A percentile compares a stretch with the other conserved stretches of the same genome.
Evolutionary conservation across 371 early-diverging fungal genomes (phyloP).

Genomic region (Chytridiales sp.): DNA sequence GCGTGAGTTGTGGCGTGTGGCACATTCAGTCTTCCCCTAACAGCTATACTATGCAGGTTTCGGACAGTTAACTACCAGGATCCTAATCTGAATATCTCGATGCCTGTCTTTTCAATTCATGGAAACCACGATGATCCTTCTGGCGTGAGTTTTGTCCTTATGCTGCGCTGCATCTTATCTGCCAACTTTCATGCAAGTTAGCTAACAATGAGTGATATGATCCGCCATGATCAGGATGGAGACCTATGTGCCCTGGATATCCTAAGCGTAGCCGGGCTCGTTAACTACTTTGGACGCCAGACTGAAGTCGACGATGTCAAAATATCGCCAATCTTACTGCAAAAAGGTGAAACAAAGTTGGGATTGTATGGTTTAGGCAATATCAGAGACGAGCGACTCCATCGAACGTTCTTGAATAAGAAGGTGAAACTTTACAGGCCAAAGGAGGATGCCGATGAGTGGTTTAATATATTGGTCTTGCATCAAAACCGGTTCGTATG

Average conservation of each 20-base stretch:
- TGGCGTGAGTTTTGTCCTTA: constrained; percentile 56
- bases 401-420: constrained; percentile 76
- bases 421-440: constrained; percentile 79
- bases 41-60: constrained; percentile 10
- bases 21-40: background rate
- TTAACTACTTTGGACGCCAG: constrained; percentile 95
- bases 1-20: background rate
- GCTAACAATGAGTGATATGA: background rate
- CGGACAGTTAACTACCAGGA: constrained; percentile 81
- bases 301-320: constrained; percentile 71
- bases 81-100: constrained; percentile 80
- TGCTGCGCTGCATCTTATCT: background rate
- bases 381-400: constrained; percentile 91
- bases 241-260: constrained; percentile 86
- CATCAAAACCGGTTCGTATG: constrained; percentile 80
- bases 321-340: constrained; percentile 78
- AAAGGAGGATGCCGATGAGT: constrained; percentile 52
- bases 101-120: constrained; percentile 97
- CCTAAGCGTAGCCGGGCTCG: constrained; percentile 76
- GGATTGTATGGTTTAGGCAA: constrained; percentile 97
- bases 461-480: constrained; percentile 79
- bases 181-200: background rate
- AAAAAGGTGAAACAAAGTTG: constrained; percentile 74
- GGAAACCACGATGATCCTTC: constrained; percentile 99
- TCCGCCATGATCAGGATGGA: constrained; percentile 49